Evolutionary conservation across 495 filamentous ascomycete genomes (phyloP), one percentile per base, ranked within the genome.

Genomic region (Pyrenopolyporus hunteri): DNA sequence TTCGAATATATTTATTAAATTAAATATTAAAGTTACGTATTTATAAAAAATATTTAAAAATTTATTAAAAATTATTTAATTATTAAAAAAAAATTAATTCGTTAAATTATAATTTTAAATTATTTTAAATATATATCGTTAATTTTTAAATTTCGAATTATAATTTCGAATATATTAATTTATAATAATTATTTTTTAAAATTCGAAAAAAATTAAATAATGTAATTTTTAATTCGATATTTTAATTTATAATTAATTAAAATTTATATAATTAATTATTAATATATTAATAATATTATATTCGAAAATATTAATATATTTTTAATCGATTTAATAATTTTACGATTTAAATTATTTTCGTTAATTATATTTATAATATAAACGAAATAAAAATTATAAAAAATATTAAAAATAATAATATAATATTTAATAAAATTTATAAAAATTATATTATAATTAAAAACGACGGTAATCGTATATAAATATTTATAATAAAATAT

Each of bases 91-190:
- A 16, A 36, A 36, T 36, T 36, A 36, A 5, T n/a, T 1, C 0
- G 16, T 6, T 36, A 36, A 36, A 16, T 36, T 36, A 13, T 36
- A 13, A 36, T 6, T 1, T 36, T 36, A 36, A 36, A 36, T 4
- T 6, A 16, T 36, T 13, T 36, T 36, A 36, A 16, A 1, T 36
- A 36, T 16, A 16, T 4, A 6, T 14, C 4, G 4, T 6, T 16
- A 3, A 13, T n/a, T n/a, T n/a, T n/a, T n/a, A n/a, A n/a, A n/a
- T n/a, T n/a, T n/a, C n/a, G n/a, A n/a, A n/a, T n/a, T n/a, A n/a
- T n/a, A n/a, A n/a, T n/a, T n/a, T n/a, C n/a, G n/a, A n/a, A n/a
- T 36, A 36, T 36, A 36, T 36, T 16, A 36, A 36, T 36, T 36
- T 36, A 36, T 16, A 36, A 36, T 36, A 11, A 36, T n/a, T n/a